Percentiles rank a stretch among this genome's conserved stretches.
These are phyloP conservation scores for Xylaria palmicola DNA, from an alignment of 495 filamentous ascomycete species.

Conservation along the genomic window DNA sequence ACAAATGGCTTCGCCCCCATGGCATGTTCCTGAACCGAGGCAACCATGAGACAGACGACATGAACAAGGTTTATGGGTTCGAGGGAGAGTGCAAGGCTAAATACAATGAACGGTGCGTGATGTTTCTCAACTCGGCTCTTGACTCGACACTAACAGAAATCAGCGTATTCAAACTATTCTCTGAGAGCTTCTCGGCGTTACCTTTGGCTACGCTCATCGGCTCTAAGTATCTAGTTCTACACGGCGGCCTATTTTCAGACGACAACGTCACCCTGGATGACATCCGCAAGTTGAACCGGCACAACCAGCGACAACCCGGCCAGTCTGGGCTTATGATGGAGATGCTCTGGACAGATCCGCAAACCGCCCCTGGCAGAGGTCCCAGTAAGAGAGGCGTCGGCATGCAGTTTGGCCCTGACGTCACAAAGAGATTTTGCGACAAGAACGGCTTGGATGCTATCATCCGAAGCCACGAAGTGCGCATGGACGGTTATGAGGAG, in stretches of 20 bases:
- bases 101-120: conserved; percentile 75
- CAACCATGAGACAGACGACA: conserved; percentile 99
- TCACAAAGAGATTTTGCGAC: conserved; percentile 97
- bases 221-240: conserved; percentile 85
- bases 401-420: conserved; percentile 93
- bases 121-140: neutral
- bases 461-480: conserved; percentile 95
- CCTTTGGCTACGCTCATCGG: conserved; percentile 92
- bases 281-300: conserved; percentile 86
- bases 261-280: conserved; percentile 91
- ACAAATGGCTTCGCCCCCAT: conserved; percentile 90
- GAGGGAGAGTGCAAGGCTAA: conserved; percentile 98
- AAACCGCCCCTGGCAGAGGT: conserved; percentile 77
- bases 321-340: conserved; percentile 99
- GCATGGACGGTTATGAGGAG: conserved; percentile 97
- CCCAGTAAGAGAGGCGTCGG: conserved; percentile 97
- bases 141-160: conserved; percentile 19
- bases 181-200: conserved; percentile 94
- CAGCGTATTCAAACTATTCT: conserved; percentile 91
- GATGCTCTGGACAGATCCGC: conserved; percentile 99
- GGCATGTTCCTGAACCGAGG: conserved; percentile 95
- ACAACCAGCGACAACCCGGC: conserved; percentile 92
- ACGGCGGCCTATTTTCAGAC: conserved; percentile 96
- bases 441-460: conserved; percentile 91
- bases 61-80: conserved; percentile 98